Conservation (phyloP, 169 alveolate genomes). For the Cryptosporidium xiaoi region DNA sequence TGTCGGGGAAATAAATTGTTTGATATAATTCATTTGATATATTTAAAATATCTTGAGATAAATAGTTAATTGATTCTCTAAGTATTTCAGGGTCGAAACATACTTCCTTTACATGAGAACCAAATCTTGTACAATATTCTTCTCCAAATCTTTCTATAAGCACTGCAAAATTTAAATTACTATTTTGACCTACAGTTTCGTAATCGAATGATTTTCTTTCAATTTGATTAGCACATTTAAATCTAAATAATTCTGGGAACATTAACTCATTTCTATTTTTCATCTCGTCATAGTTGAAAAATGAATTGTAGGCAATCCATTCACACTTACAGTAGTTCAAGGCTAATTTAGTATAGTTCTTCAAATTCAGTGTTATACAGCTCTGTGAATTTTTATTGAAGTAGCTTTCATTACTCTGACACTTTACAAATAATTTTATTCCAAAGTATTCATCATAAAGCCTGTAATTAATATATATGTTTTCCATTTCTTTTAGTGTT, state of each 20-base stretch:
- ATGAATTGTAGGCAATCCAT: conserved; percentile 52
- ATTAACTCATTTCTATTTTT: background rate
- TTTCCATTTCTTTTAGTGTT: conserved; percentile 34
- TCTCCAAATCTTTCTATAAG: conserved; percentile 43
- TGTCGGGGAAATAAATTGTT: conserved; percentile 35
- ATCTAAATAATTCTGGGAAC: background rate
- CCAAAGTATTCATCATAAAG: conserved; percentile 40
- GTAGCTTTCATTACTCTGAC: background rate
- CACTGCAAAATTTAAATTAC: conserved; percentile 2
- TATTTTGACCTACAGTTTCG: background rate
- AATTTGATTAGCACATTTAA: background rate
- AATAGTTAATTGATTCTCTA: conserved; percentile 56
- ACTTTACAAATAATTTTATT: conserved; percentile 23
- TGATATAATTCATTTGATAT: conserved; percentile 38
- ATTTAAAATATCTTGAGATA: conserved; percentile 37
- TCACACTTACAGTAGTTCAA: conserved; percentile 58
- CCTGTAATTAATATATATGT: conserved; percentile 34
- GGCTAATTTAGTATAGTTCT: conserved; percentile 41
- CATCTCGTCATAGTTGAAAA: conserved; percentile 19
- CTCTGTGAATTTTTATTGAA: background rate
- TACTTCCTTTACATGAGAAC: conserved; percentile 3
- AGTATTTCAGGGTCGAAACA: conserved; percentile 30
- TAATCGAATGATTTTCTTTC: background rate
- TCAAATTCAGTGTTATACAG: conserved; percentile 16
- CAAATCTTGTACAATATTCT: conserved; percentile 24